These are phyloP conservation scores for Petunia hybrid DNA, from an alignment of 305 asterid genomes.

Conservation along the genomic window DNA sequence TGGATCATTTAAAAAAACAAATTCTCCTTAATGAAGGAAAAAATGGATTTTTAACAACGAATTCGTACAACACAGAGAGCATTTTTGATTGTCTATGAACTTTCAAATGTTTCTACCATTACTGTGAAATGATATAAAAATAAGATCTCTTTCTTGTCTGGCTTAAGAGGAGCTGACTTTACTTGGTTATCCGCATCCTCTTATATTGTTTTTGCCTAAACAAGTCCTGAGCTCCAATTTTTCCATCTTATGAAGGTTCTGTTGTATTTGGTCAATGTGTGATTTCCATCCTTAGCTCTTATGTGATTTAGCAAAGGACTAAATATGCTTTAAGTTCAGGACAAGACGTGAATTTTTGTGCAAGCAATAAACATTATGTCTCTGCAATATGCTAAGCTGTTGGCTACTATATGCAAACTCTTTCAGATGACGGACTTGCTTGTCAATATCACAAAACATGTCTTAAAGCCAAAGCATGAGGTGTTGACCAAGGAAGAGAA, in stretches of 20 bases:
- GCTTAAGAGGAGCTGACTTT: constrained; percentile 14
- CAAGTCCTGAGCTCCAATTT: background rate
- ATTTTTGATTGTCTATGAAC: background rate
- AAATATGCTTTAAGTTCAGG: constrained; percentile 1
- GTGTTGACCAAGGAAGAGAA: constrained; percentile 71
- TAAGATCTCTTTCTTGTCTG: background rate
- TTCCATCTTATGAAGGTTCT: background rate
- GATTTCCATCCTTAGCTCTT: background rate
- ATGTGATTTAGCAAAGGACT: background rate
- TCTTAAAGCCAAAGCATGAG: constrained; percentile 80
- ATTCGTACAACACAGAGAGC: background rate
- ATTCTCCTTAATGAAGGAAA: background rate
- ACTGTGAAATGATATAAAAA: background rate
- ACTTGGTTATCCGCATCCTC: background rate
- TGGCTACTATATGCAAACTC: constrained; percentile 26
- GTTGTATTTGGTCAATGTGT: background rate
- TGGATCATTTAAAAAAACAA: background rate
- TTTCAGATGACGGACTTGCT: constrained; percentile 84
- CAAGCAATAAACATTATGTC: background rate
- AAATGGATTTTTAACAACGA: background rate
- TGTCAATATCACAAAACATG: constrained; percentile 80
- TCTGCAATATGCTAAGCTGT: constrained; percentile 4
- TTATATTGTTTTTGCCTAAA: background rate
- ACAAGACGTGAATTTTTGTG: constrained; percentile 11
- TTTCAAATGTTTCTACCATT: background rate